Evolutionary conservation across 495 filamentous ascomycete genomes (phyloP), one percentile per base, ranked within the genome.

Genomic region (Aspergillus bertholletiae): DNA sequence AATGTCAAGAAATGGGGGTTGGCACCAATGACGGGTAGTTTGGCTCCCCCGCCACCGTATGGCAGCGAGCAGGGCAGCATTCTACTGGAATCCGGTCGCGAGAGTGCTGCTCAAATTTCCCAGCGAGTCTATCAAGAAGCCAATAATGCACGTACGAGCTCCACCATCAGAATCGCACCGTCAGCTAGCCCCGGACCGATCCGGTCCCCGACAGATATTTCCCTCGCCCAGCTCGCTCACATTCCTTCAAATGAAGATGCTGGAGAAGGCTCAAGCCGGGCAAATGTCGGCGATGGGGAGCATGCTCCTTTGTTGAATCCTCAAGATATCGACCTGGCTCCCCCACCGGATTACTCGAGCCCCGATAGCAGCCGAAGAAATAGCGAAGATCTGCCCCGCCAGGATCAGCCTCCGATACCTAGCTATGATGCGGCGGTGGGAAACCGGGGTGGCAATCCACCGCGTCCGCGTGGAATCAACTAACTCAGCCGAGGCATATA

Each of bases 1-100:
- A 98, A 98, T 59, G 94, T 98, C 34, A 98, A 98, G 81, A 97
- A 97, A 79, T 97, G 94, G 94, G 94, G 94, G 7, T 74, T 98
- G 49, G 94, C 94, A 44, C 94, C 94, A 12, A 95, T 95, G 82
- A 96, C 92, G 1, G 94, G 94, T 37, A 95, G 89, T 64, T 79
- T 97, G 35, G 95, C 93, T 37, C 95, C 94, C 13, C 94, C 94
- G 27, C 94, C 94, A 40, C 95, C 94, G 5, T 98, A 98, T 63
- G 94, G 94, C 20, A 94, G 88, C 53, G 94, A 97, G 70, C 90
- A 96, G 67, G 94, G 94, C 50, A 96, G 90, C 62, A 96, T 98
- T 51, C 74, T 98, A 7, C 84, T 98, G 7, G 95, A 97, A 65
- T 85, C 90, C 0, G 92, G 92, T 17, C 71, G 89, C 61, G 79